Conservation (phyloP, 208 protist species). For the Acanthamoeba culbertsoni region DNA sequence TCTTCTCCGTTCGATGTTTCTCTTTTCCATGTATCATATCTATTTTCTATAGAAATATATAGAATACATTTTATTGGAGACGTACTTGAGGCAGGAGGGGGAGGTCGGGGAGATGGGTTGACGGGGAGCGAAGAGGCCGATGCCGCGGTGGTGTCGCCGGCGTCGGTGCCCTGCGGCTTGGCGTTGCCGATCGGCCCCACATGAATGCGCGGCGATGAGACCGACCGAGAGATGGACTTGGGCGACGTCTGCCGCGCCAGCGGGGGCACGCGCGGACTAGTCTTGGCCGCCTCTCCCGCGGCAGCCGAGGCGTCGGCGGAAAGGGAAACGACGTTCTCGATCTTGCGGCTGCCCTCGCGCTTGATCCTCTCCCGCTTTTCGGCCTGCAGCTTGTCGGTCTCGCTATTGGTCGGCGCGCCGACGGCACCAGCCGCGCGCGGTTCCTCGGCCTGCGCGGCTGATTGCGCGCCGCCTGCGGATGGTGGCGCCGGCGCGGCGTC, state of each 20-base stretch:
- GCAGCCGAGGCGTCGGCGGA: neutral
- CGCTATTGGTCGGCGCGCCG: neutral
- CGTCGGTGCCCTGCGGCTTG: too few relatives aligned
- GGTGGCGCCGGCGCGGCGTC: too few relatives aligned
- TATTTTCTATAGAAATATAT: too few relatives aligned
- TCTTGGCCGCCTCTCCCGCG: neutral
- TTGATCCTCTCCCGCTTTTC: neutral
- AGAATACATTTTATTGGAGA: too few relatives aligned
- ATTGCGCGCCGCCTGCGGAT: too few relatives aligned
- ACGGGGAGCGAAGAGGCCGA: too few relatives aligned
- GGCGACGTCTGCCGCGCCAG: neutral
- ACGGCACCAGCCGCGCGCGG: too few relatives aligned
- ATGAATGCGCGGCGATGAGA: neutral
- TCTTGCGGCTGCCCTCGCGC: constrained; percentile 23
- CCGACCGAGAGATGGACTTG: neutral
- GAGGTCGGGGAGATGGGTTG: too few relatives aligned
- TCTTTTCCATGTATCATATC: too few relatives aligned
- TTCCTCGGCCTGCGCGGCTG: neutral
- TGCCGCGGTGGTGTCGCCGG: too few relatives aligned
- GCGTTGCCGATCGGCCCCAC: neutral
- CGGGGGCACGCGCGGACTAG: neutral
- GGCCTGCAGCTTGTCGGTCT: neutral
- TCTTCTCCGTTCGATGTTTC: too few relatives aligned
- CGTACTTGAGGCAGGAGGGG: too few relatives aligned
- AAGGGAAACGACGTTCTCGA: neutral